Conservation (phyloP, 2,329 filamentous ascomycete genomes). For the Colletotrichum theobromicola region DNA sequence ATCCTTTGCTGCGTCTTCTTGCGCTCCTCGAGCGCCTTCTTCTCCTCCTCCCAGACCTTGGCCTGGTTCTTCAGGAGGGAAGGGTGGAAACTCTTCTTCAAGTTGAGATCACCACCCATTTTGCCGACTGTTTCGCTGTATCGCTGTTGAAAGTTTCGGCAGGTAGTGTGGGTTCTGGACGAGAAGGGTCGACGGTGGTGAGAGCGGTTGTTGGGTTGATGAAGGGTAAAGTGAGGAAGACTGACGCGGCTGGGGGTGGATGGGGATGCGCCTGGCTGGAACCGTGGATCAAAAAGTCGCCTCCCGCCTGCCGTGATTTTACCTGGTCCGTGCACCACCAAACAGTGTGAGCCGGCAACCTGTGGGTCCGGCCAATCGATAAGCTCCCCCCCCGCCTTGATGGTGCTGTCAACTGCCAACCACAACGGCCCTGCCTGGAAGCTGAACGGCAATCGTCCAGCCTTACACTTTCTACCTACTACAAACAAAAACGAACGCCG, state of each 20-base stretch:
- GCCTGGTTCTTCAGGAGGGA: constrained; percentile 88
- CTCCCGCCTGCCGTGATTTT: background rate
- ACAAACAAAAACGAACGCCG: background rate
- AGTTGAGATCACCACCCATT: constrained; percentile 94
- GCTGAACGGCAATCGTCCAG: background rate
- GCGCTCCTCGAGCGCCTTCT: constrained; percentile 91
- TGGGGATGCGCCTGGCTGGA: background rate
- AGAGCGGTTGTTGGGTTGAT: background rate
- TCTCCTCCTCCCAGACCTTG: constrained; percentile 89
- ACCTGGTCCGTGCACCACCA: background rate
- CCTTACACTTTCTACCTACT: background rate
- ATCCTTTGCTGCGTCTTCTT: constrained; percentile 91
- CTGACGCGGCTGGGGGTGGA: background rate
- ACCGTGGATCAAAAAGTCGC: constrained; percentile 7
- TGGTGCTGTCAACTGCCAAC: background rate
- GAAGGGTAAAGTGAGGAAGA: too few species aligned
- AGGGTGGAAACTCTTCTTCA: constrained; percentile 96
- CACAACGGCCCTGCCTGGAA: background rate
- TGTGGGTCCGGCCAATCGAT: constrained; percentile 19
- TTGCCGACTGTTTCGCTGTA: constrained; percentile 39
- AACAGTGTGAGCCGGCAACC: background rate
- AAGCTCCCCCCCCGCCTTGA: constrained; percentile 21
- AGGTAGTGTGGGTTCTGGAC: background rate
- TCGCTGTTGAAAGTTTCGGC: background rate
- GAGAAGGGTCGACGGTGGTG: background rate